Conservation (phyloP, 495 filamentous ascomycete genomes). For the Staphylotrichum longicolle region DNA sequence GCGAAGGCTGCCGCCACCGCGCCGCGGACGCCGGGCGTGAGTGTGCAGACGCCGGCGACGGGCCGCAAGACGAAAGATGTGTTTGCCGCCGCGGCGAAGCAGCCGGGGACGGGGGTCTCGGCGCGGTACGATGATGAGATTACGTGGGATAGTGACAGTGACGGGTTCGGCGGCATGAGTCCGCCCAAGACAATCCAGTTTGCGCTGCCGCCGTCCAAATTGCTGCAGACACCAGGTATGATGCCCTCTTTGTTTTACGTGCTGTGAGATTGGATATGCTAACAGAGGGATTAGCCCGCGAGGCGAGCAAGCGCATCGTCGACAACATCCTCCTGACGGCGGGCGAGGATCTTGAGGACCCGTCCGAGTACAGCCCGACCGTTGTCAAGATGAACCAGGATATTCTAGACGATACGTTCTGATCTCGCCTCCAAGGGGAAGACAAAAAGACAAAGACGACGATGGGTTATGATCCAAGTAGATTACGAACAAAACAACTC, state of each 20-base stretch:
- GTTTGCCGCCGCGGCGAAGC: constrained; percentile 26
- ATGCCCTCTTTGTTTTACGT: background rate
- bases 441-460: background rate
- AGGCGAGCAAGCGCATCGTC: constrained; percentile 90
- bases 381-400: constrained; percentile 65
- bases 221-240: constrained; percentile 88
- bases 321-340: constrained; percentile 86
- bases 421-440: constrained; percentile 6
- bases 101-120: constrained; percentile 24
- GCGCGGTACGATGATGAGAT: constrained; percentile 51
- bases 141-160: constrained; percentile 63
- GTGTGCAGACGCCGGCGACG: constrained; percentile 67
- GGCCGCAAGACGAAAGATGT: constrained; percentile 46
- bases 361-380: constrained; percentile 66
- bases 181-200: constrained; percentile 99
- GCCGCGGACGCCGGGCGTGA: constrained; percentile 65
- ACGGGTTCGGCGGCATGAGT: constrained; percentile 66
- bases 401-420: constrained; percentile 72
- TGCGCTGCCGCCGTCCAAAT: constrained; percentile 76
- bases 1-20: constrained; percentile 13
- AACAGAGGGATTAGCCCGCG: constrained; percentile 58
- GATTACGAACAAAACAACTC: too few species aligned
- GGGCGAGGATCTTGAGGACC: constrained; percentile 60
- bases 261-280: background rate
- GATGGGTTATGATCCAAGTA: background rate